Conservation (phyloP, 495 filamentous ascomycete genomes). For the Podospora bellae-mahoneyi region DNA sequence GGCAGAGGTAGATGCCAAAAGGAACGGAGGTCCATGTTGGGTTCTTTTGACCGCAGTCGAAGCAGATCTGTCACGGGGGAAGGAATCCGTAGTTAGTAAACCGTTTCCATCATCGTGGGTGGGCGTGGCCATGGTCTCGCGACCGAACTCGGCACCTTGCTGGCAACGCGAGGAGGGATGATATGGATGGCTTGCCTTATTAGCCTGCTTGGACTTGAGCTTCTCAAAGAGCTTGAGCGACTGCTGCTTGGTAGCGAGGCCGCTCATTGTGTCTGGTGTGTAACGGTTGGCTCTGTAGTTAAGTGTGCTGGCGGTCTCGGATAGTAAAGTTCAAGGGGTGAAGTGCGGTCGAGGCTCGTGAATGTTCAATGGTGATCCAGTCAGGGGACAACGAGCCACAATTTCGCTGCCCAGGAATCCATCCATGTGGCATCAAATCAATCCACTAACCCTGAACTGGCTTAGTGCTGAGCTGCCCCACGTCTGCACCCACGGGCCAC, state of each 20-base stretch:
- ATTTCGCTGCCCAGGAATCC: constrained; percentile 28
- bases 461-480: constrained; percentile 20
- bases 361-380: constrained; percentile 18
- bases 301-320: background rate
- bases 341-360: constrained; percentile 7
- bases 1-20: constrained; percentile 94
- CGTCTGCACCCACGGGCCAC: constrained; percentile 3
- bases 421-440: constrained; percentile 34
- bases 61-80: constrained; percentile 68
- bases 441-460: constrained; percentile 19
- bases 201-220: constrained; percentile 86
- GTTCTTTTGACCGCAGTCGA: constrained; percentile 94
- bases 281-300: background rate
- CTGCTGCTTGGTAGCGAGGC: constrained; percentile 82
- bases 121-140: background rate
- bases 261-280: constrained; percentile 60
- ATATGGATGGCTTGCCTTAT: constrained; percentile 64
- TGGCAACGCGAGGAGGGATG: background rate
- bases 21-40: constrained; percentile 98
- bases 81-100: constrained; percentile 10
- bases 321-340: background rate
- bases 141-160: background rate
- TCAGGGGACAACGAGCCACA: constrained; percentile 30
- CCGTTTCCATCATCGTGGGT: background rate
- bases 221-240: constrained; percentile 98